phyloP scores from a whole-genome alignment of 2,329 filamentous ascomycete genomes.

The Remersonia thermophila region DNA sequence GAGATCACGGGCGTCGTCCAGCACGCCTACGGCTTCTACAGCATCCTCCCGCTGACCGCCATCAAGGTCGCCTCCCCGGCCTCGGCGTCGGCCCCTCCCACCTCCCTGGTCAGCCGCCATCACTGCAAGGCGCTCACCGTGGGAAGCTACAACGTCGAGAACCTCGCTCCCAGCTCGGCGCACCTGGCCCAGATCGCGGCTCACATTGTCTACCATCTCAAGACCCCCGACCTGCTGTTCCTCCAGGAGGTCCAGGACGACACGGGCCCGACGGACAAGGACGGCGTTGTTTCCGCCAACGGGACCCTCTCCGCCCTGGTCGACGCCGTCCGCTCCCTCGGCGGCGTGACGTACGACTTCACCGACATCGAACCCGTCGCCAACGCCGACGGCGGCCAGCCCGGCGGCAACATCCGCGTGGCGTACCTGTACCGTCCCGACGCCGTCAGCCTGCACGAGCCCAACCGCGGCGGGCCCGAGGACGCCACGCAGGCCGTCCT shows the following conservation, averaged over 20 bases:
- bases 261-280: conserved; percentile 46
- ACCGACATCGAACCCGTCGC: conserved; percentile 47
- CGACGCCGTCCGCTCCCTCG: conserved; percentile 35
- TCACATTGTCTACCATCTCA: conserved; percentile 53
- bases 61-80: conserved; percentile 35
- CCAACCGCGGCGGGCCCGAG: conserved; percentile 41
- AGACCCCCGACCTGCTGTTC: conserved; percentile 52
- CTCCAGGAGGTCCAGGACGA: conserved; percentile 62
- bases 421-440: conserved; percentile 57
- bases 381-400: conserved; percentile 50
- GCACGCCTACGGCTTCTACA: conserved; percentile 56
- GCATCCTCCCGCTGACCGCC: conserved; percentile 51
- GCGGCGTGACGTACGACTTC: conserved; percentile 44
- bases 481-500: conserved; percentile 46
- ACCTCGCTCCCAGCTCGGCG: conserved; percentile 44
- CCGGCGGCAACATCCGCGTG: conserved; percentile 59
- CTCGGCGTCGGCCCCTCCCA: conserved; percentile 35
- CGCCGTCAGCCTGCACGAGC: conserved; percentile 45
- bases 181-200: conserved; percentile 46
- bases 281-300: conserved; percentile 45
- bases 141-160: conserved; percentile 59
- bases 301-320: conserved; percentile 45
- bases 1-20: conserved; percentile 58
- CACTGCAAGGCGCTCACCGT: conserved; percentile 50
- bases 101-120: conserved; percentile 40